phyloP scores from a whole-genome alignment of 139 green algal species.

The Klebsormidium nitens region DNA sequence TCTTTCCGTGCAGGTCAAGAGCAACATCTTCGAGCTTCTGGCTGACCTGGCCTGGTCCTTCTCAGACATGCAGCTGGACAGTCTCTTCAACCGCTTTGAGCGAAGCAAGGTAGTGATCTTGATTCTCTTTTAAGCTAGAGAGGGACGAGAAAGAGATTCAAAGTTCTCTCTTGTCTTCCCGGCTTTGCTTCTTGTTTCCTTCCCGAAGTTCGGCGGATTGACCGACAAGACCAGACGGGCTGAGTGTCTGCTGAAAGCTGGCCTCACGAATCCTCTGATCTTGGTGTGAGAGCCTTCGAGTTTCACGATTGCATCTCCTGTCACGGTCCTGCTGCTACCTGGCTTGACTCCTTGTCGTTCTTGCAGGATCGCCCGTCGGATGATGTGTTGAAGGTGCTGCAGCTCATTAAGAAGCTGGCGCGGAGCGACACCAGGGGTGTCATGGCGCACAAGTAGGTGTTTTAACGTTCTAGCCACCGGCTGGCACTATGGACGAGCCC shows the following conservation, averaged over 20 bases:
- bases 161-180: no score
- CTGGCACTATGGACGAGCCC: background rate
- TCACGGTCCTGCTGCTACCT: no score
- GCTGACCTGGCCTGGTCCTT: conserved; percentile 58
- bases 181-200: no score
- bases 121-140: no score
- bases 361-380: conserved; percentile 23
- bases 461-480: background rate
- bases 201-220: no score
- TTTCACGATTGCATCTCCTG: no score
- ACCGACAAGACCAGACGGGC: no score
- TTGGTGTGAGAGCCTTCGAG: no score
- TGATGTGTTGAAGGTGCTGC: conserved; percentile 32
- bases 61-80: conserved; percentile 42
- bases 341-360: no score
- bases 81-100: conserved; percentile 43
- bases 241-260: no score
- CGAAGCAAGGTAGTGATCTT: conserved; percentile 25
- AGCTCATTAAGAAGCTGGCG: conserved; percentile 35
- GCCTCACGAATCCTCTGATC: no score
- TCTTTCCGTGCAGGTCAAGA: conserved; percentile 34
- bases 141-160: no score
- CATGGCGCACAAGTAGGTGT: conserved; percentile 27
- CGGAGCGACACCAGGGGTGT: conserved; percentile 27
- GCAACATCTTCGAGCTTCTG: conserved; percentile 71